A percentile compares a stretch with the other conserved stretches of the same genome.
Conservation (phyloP, 129 eudicot genomes). For the Logfia minima region DNA sequence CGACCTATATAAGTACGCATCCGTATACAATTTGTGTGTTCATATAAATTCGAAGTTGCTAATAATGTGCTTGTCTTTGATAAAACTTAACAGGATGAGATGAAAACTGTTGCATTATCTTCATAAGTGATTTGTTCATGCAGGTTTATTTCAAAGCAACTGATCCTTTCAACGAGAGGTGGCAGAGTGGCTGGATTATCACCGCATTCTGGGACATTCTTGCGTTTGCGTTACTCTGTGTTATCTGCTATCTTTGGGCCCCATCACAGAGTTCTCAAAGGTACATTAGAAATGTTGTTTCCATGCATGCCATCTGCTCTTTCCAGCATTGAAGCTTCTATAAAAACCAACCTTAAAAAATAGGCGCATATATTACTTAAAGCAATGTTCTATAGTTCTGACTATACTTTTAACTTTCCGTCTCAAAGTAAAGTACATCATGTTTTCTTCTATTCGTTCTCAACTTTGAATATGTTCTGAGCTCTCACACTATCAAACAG, state of each 20-base stretch:
- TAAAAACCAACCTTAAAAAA: neutral
- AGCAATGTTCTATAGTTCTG: conserved; percentile 8
- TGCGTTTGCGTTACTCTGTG: conserved; percentile 78
- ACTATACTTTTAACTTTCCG: neutral
- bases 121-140: conserved; percentile 24
- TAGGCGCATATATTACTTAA: neutral
- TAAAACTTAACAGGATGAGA: neutral
- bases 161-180: conserved; percentile 97
- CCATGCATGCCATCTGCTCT: conserved; percentile 3
- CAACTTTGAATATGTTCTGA: neutral
- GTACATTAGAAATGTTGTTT: conserved; percentile 36
- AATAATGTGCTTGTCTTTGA: neutral
- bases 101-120: neutral
- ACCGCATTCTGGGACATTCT: conserved; percentile 99
- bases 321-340: neutral
- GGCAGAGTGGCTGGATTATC: conserved; percentile 97
- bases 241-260: conserved; percentile 97
- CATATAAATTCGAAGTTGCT: neutral
- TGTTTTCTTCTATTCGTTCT: neutral
- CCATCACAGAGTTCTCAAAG: conserved; percentile 95
- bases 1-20: neutral
- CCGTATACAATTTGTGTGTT: neutral
- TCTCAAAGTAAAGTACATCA: neutral
- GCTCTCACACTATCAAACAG: conserved; percentile 34
- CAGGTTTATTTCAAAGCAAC: conserved; percentile 97